Conservation (phyloP, 2,329 filamentous ascomycete species). For the Monosporascus cannonballus region DNA sequence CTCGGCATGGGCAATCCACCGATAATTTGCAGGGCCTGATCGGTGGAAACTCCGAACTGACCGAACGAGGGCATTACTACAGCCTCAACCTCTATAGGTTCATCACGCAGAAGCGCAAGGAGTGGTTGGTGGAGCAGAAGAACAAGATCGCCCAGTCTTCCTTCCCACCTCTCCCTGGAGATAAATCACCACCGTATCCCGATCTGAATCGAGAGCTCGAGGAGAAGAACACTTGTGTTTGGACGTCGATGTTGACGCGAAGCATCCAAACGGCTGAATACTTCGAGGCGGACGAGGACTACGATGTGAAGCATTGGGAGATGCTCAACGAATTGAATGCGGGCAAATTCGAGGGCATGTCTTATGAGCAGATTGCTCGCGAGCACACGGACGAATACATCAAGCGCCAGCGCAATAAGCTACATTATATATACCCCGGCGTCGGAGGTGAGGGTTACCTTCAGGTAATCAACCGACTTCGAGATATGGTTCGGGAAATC, state of each 20-base stretch:
- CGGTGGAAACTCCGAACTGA: conserved; percentile 79
- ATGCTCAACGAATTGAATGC: conserved; percentile 97
- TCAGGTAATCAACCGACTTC: conserved; percentile 91
- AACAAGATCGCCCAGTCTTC: conserved; percentile 69
- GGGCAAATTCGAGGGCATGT: conserved; percentile 89
- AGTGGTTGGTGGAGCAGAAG: conserved; percentile 79
- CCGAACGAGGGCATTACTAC: conserved; percentile 73
- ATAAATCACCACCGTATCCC: conserved; percentile 91
- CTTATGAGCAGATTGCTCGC: conserved; percentile 82
- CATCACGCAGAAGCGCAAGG: conserved; percentile 70
- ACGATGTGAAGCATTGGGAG: conserved; percentile 94
- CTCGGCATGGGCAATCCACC: conserved; percentile 81
- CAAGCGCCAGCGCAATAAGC: conserved; percentile 76
- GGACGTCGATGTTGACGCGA: conserved; percentile 94
- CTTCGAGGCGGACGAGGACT: conserved; percentile 88
- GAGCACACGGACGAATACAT: conserved; percentile 75
- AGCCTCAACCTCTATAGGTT: conserved; percentile 75
- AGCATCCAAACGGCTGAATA: conserved; percentile 82
- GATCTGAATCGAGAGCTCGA: conserved; percentile 66
- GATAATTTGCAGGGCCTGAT: conserved; percentile 88
- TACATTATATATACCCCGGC: conserved; percentile 93
- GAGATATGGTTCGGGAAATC: conserved; percentile 92
- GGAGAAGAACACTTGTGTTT: conserved; percentile 92
- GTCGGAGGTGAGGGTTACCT: conserved; percentile 95
- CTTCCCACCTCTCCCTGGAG: conserved; percentile 85